These are phyloP conservation scores for Botrytis hyacinthi DNA, from an alignment of 2,329 filamentous ascomycete species.

Conservation along the genomic window DNA sequence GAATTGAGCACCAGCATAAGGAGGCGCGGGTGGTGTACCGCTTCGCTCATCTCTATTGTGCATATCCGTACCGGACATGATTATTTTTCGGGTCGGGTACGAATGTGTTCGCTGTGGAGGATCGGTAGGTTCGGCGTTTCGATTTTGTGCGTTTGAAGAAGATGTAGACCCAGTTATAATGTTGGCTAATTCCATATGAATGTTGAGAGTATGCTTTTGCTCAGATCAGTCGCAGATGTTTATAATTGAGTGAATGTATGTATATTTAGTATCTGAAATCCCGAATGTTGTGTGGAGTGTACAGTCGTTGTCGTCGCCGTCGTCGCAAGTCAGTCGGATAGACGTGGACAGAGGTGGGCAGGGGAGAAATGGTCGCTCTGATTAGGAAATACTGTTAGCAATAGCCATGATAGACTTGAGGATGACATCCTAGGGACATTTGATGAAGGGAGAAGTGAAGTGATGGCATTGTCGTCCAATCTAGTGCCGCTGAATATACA, in stretches of 20 bases:
- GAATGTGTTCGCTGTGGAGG: slow-evolving; percentile 29
- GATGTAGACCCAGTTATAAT: slow-evolving; percentile 29
- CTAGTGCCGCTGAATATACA: slow-evolving; percentile 29
- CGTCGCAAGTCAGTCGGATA: slow-evolving; percentile 34
- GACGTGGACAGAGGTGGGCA: slow-evolving; percentile 29
- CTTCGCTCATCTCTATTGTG: slow-evolving; percentile 31
- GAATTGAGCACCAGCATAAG: slow-evolving; percentile 30
- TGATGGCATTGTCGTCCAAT: slow-evolving; percentile 35
- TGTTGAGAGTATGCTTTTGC: slow-evolving; percentile 15
- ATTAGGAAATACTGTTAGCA: slow-evolving; percentile 27
- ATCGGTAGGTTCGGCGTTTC: slow-evolving; percentile 28
- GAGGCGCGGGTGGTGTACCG: slow-evolving; percentile 34
- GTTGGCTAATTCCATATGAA: slow-evolving; percentile 31
- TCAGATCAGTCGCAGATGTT: slow-evolving; percentile 24
- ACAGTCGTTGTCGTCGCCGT: slow-evolving; percentile 30
- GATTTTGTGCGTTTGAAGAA: slow-evolving; percentile 33
- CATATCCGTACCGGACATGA: slow-evolving; percentile 31
- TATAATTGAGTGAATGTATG: slow-evolving; percentile 12
- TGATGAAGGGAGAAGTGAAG: slow-evolving; percentile 31
- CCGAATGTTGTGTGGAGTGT: slow-evolving; percentile 23
- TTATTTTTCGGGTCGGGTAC: slow-evolving; percentile 35
- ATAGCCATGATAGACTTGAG: slow-evolving; percentile 24
- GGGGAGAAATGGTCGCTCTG: slow-evolving; percentile 27
- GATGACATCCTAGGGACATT: slow-evolving; percentile 28
- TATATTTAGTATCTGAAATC: slow-evolving; percentile 18